Evolutionary conservation across 495 filamentous ascomycete species (phyloP).

Genomic region (Beverwykella pulmonaria): DNA sequence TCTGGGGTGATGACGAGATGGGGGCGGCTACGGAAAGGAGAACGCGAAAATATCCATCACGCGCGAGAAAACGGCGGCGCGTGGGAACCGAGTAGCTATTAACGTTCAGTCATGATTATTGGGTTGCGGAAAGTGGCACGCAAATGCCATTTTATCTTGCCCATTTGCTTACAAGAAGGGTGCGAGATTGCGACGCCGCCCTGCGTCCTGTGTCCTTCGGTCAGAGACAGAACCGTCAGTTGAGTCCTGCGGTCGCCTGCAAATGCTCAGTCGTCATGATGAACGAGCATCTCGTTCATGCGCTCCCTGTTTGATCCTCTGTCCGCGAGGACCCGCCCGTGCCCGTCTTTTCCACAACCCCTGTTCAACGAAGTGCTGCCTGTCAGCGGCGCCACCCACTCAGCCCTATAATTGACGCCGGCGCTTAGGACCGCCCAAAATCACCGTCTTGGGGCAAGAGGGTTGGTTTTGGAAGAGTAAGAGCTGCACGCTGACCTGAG

Average conservation of each 20-base stretch:
- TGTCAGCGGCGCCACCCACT: slow-evolving; percentile 12
- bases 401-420: slow-evolving; percentile 19
- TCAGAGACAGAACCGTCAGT: not conserved
- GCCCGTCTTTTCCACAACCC: not conserved
- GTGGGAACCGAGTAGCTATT: not conserved
- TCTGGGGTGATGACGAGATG: not conserved
- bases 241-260: not conserved
- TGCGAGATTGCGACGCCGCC: not conserved
- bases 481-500: not conserved
- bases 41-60: not conserved
- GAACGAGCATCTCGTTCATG: slow-evolving; percentile 7
- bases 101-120: not conserved
- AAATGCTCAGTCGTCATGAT: not conserved
- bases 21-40: not conserved
- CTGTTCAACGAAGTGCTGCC: not conserved
- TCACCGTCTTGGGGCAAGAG: not conserved
- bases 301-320: not conserved
- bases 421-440: slow-evolving; percentile 2
- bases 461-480: not conserved
- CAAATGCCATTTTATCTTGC: not conserved
- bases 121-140: not conserved
- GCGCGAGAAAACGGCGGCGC: not conserved
- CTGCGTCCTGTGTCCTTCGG: not conserved
- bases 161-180: not conserved
- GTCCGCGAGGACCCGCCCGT: not conserved